These are phyloP conservation scores for Mediolabrus comicus DNA, from an alignment of 108 stramenopile genomes.

Conservation along the genomic window DNA sequence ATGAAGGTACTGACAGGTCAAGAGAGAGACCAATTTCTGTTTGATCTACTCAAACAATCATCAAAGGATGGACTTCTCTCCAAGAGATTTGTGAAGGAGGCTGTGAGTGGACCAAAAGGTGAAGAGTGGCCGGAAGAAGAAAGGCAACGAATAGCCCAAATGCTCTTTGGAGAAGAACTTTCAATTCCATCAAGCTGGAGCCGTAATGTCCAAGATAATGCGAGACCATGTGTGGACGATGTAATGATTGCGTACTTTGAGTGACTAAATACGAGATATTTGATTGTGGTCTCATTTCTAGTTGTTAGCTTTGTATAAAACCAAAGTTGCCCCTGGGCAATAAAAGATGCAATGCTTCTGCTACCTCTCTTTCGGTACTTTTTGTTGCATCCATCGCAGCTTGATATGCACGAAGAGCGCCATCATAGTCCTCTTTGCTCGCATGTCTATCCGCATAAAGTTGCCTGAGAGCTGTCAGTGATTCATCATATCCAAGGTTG, in stretches of 20 bases:
- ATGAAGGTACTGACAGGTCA: slow-evolving; percentile 48
- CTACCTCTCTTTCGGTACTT: no score
- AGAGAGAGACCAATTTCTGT: slow-evolving; percentile 38
- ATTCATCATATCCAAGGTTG: no score
- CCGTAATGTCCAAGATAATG: slow-evolving; percentile 44
- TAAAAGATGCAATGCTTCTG: no score
- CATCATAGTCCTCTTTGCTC: no score
- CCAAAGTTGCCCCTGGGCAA: no score
- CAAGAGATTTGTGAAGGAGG: slow-evolving; percentile 24
- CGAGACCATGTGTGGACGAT: not conserved
- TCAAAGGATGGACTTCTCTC: slow-evolving; percentile 71
- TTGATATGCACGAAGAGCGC: no score
- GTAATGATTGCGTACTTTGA: no score
- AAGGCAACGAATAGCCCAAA: slow-evolving; percentile 27
- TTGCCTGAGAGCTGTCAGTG: no score
- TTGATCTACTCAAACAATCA: slow-evolving; percentile 48
- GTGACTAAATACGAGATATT: not conserved
- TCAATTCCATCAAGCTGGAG: slow-evolving; percentile 54
- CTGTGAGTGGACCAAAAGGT: not conserved
- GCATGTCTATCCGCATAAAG: no score
- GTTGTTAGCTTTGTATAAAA: no score
- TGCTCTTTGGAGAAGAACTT: slow-evolving; percentile 52
- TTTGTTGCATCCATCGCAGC: no score
- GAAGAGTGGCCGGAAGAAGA: slow-evolving; percentile 58
- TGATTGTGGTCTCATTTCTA: no score